Evolutionary conservation across 768 basidiomycete species (phyloP).

Genomic region (Collybia sp.): DNA sequence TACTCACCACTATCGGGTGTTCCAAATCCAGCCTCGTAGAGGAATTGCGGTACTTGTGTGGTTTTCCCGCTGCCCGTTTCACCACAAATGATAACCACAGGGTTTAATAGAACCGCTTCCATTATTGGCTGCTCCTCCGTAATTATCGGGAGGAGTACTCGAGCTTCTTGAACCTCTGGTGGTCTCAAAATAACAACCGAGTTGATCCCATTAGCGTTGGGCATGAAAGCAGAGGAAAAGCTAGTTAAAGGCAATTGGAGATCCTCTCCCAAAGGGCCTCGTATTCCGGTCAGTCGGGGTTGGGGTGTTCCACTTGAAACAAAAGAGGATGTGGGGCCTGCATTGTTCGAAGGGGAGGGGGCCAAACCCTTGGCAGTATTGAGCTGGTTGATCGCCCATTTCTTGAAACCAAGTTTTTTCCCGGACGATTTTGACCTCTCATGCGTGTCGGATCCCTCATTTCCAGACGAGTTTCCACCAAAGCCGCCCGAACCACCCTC

Average conservation of each 20-base stretch:
- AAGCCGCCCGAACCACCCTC: slow-evolving; percentile 14
- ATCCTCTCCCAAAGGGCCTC: slow-evolving; percentile 80
- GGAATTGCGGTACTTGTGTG: slow-evolving; percentile 95
- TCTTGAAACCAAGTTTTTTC: slow-evolving; percentile 58
- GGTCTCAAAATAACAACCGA: slow-evolving; percentile 53
- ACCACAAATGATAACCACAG: slow-evolving; percentile 80
- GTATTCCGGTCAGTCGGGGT: slow-evolving; percentile 36
- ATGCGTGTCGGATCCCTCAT: slow-evolving; percentile 16
- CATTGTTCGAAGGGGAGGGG: slow-evolving; percentile 8
- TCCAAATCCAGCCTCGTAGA: slow-evolving; percentile 97
- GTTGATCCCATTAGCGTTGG: slow-evolving; percentile 9
- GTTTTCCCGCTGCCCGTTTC: slow-evolving; percentile 99
- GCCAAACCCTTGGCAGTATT: slow-evolving; percentile 38
- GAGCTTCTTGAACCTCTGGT: slow-evolving; percentile 66
- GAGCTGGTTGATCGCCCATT: slow-evolving; percentile 84
- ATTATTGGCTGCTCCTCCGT: slow-evolving; percentile 93
- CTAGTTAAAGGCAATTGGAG: slow-evolving; percentile 62
- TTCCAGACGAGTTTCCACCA: slow-evolving; percentile 10
- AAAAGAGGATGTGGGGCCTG: too few relatives aligned
- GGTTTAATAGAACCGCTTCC: slow-evolving; percentile 84
- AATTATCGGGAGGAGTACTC: slow-evolving; percentile 82
- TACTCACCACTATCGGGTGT: slow-evolving; percentile 69
- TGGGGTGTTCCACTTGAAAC: too few relatives aligned
- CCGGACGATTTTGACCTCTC: slow-evolving; percentile 8
- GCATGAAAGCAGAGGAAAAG: slow-evolving; percentile 48